These are phyloP conservation scores for Paraphysoderma sedebokerense DNA, from an alignment of 371 early-diverging fungal genomes.

Conservation along the genomic window DNA sequence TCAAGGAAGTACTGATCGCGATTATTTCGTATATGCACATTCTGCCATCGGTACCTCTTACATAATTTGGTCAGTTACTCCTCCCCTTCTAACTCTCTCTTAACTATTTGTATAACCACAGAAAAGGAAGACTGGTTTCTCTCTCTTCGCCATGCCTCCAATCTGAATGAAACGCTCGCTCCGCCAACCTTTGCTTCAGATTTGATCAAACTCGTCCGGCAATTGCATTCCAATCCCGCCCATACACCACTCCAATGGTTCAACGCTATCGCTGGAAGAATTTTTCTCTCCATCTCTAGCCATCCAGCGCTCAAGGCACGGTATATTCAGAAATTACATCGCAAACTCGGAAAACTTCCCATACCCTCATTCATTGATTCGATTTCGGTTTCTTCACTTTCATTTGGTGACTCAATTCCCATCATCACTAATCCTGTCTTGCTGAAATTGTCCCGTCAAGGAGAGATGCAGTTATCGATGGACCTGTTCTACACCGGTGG, in stretches of 20 bases:
- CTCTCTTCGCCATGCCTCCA: slow-evolving; percentile 28
- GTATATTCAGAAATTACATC: slow-evolving; percentile 42
- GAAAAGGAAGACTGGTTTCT: slow-evolving; percentile 88
- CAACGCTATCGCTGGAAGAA: slow-evolving; percentile 69
- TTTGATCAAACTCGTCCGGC: background rate
- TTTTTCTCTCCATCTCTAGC: slow-evolving; percentile 49
- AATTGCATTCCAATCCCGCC: background rate
- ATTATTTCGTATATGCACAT: slow-evolving; percentile 14
- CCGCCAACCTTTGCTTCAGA: slow-evolving; percentile 1
- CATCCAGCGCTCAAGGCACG: slow-evolving; percentile 37
- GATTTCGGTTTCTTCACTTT: slow-evolving; percentile 56
- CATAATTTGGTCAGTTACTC: no score
- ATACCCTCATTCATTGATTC: slow-evolving; percentile 61
- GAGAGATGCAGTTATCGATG: slow-evolving; percentile 54
- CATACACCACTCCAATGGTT: slow-evolving; percentile 45
- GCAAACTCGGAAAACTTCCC: slow-evolving; percentile 40
- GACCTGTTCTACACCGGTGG: slow-evolving; percentile 63
- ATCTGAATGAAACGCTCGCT: slow-evolving; percentile 9
- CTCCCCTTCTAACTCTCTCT: background rate
- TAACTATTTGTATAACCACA: slow-evolving; percentile 10
- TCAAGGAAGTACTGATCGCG: background rate
- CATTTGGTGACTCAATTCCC: slow-evolving; percentile 63
- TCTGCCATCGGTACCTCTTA: background rate
- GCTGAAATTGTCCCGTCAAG: slow-evolving; percentile 39
- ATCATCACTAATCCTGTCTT: slow-evolving; percentile 58